These are phyloP conservation scores for Globisporangium viniferum DNA, from an alignment of 352 stramenopile genomes.

Conservation along the genomic window DNA sequence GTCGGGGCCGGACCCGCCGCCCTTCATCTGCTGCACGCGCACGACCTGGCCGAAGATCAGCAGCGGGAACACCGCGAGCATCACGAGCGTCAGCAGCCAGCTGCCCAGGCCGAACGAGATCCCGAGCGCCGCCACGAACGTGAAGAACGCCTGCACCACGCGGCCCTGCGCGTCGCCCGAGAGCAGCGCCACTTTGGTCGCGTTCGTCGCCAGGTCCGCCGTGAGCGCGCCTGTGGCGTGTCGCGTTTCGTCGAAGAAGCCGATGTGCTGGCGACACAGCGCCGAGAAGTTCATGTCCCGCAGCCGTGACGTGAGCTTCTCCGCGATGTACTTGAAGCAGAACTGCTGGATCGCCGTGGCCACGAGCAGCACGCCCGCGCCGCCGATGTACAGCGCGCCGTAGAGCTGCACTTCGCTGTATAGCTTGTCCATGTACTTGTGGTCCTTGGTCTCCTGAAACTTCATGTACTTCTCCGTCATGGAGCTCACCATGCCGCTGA, in stretches of 20 bases:
- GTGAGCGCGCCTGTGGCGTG: constrained; percentile 51
- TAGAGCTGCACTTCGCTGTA: constrained; percentile 25
- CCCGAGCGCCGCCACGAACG: constrained; percentile 19
- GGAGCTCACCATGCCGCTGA: constrained; percentile 30
- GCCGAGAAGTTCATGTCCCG: constrained; percentile 48
- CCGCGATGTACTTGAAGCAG: constrained; percentile 44
- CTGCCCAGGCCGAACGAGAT: constrained; percentile 17
- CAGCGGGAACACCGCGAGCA: constrained; percentile 20
- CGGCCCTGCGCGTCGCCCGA: constrained; percentile 42
- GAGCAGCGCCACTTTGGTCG: constrained; percentile 35
- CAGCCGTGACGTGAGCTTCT: constrained; percentile 47
- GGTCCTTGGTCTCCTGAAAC: constrained; percentile 25
- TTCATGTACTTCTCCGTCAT: constrained; percentile 31
- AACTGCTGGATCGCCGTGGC: constrained; percentile 34
- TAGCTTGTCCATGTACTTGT: constrained; percentile 19
- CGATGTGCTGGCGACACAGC: constrained; percentile 42
- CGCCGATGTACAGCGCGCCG: constrained; percentile 32
- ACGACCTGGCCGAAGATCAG: constrained; percentile 25
- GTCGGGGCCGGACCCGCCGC: constrained; percentile 15
- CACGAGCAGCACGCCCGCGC: constrained; percentile 25
- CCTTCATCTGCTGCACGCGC: constrained; percentile 23
- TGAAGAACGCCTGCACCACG: constrained; percentile 44
- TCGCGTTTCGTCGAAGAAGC: constrained; percentile 67
- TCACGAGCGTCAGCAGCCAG: constrained; percentile 19
- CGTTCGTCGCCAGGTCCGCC: constrained; percentile 49